Evolutionary conservation across 2,329 filamentous ascomycete genomes (phyloP).

Genomic region (Calonectria ilicicola): DNA sequence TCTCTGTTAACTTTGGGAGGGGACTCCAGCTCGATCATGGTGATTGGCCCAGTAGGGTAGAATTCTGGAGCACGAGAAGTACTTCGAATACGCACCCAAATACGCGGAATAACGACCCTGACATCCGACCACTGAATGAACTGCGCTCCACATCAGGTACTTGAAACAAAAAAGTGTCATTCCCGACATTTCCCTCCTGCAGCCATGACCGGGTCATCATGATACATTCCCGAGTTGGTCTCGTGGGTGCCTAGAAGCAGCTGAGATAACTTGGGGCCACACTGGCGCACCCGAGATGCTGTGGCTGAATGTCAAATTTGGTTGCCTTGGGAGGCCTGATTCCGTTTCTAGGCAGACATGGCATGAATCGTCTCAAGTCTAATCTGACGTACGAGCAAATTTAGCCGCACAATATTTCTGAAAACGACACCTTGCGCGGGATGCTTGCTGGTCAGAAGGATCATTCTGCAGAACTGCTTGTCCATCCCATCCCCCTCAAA

Average conservation of each 20-base stretch:
- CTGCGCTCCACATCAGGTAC: neutral
- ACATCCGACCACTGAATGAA: neutral
- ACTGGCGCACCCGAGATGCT: neutral
- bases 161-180: neutral
- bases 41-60: neutral
- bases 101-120: neutral
- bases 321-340: slow-evolving; percentile 4
- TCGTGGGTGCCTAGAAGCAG: neutral
- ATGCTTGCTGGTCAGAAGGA: neutral
- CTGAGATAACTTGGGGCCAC: neutral
- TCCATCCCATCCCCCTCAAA: neutral
- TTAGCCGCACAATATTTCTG: neutral
- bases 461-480: neutral
- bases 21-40: neutral
- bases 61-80: neutral
- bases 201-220: slow-evolving; percentile 7
- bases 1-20: neutral
- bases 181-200: too few species aligned
- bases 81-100: neutral
- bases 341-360: slow-evolving; percentile 4
- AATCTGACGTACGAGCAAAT: neutral
- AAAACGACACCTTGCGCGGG: neutral
- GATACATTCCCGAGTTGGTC: neutral
- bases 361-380: neutral
- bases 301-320: slow-evolving; percentile 14